Base-by-base conservation (phyloP, 2,329 filamentous ascomycete species). In the Macrophomina phaseolina region DNA sequence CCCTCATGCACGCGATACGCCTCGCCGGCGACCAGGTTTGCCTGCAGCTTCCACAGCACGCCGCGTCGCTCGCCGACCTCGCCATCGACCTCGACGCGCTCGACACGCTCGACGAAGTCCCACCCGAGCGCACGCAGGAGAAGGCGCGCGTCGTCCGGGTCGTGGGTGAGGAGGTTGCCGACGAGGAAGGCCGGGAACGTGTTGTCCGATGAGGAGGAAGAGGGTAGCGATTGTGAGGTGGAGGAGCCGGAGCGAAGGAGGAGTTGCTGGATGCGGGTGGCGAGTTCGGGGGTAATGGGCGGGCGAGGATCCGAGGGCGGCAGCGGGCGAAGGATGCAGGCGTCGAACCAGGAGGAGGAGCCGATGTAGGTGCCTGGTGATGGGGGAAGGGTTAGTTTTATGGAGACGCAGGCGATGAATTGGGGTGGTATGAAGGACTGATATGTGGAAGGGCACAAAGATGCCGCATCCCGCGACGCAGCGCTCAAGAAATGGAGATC, bases 291-390 rank as follows among this genome's bases (percentile, higher is more conserved):
- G 5, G 30, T 23, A n/a, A 62, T 40, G 12, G 58, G 42, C 7
- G 45, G 58, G 4, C 58, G 58, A 0, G 58, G 45, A n/a, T 28
- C 34, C 1, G 58, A 62, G 23, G 73, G 70, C 6, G 75, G 36
- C 7, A 77, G 75, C 1, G 68, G 69, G 9, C 75, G 71, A 6
- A 77, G 40, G 14, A 78, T 76, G 7, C 73, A 75, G 1, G 71
- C 69, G 36, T 78, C 76, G 7, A 76, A 65, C 76, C 76, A 78
- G 3, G 74, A 61, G 34, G 45, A 76, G 2, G 74, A 74, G 4
- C 74, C 76, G 11, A 68, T 56, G 62, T 70, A 78, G 0, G 74
- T 73, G 18, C 68, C 71, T 56, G 42, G 42, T 14, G 16, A n/a
- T 14, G 16, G 16, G 18, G 8, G 7, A 8, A 5, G 11, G n/a